These are phyloP conservation scores for Colletotrichum agaves DNA, from an alignment of 2,329 filamentous ascomycete species.

Conservation along the genomic window DNA sequence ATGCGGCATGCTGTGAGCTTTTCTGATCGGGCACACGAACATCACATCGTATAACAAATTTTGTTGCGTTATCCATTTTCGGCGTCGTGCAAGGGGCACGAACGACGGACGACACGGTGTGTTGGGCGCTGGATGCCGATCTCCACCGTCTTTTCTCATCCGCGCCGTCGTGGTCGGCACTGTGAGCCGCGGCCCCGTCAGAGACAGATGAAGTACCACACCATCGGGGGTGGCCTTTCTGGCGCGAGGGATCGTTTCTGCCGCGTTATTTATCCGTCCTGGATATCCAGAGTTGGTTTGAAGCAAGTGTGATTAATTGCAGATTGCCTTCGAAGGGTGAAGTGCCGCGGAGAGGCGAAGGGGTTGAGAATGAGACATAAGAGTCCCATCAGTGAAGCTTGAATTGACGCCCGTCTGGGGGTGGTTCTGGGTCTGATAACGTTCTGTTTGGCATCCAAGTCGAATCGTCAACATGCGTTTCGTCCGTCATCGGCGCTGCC, in stretches of 20 bases:
- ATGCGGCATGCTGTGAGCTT: slow-evolving; percentile 3
- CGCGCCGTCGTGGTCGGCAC: background rate
- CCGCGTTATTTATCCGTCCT: slow-evolving; percentile 19
- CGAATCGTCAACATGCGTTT: slow-evolving; percentile 30
- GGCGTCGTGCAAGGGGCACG: background rate
- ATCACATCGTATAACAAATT: background rate
- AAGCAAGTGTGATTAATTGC: background rate
- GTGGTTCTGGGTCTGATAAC: too few species aligned
- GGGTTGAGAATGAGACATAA: background rate
- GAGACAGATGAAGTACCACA: slow-evolving; percentile 19
- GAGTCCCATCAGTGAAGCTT: background rate
- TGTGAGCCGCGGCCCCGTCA: slow-evolving; percentile 10
- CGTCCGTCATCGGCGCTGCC: slow-evolving; percentile 31
- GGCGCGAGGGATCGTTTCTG: background rate
- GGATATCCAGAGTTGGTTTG: background rate
- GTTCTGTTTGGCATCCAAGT: background rate
- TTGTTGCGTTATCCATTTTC: background rate
- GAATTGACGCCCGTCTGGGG: background rate
- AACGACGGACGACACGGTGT: background rate
- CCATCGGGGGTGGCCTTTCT: background rate
- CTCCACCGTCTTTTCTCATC: background rate
- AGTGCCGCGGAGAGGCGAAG: background rate
- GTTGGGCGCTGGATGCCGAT: slow-evolving; percentile 3
- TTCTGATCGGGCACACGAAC: slow-evolving; percentile 13
- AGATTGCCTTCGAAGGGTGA: slow-evolving; percentile 1